Conservation (phyloP, 345 rosid genomes). For the Heritiera littoralis region DNA sequence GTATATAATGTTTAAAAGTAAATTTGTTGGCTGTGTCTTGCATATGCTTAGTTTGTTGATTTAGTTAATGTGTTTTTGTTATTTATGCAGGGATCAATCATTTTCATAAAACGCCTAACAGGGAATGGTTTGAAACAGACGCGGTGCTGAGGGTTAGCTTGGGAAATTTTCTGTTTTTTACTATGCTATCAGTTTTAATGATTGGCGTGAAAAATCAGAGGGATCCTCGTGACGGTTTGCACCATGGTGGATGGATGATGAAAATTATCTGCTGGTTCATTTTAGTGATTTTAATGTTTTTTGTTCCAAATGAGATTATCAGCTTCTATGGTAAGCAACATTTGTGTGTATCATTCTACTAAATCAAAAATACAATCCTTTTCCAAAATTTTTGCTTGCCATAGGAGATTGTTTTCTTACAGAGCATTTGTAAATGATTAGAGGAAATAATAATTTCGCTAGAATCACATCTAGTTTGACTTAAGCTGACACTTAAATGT, state of each 20-base stretch:
- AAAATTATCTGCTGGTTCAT: conserved; percentile 86
- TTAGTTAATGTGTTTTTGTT: background rate
- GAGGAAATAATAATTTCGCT: conserved; percentile 4
- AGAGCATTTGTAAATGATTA: conserved; percentile 9
- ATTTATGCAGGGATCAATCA: conserved; percentile 81
- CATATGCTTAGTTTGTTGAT: background rate
- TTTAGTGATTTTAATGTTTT: conserved; percentile 88
- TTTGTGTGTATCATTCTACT: conserved; percentile 6
- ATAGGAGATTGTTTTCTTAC: background rate
- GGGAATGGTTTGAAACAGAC: conserved; percentile 98
- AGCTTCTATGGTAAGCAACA: conserved; percentile 72
- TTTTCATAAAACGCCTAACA: conserved; percentile 80
- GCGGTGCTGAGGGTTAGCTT: conserved; percentile 97
- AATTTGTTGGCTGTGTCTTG: background rate
- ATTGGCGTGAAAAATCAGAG: conserved; percentile 88
- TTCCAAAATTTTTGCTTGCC: background rate
- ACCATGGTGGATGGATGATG: conserved; percentile 99
- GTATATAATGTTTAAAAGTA: background rate
- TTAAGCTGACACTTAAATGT: conserved; percentile 8
- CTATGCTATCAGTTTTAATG: conserved; percentile 76
- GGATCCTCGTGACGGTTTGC: conserved; percentile 96
- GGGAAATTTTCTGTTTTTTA: conserved; percentile 90
- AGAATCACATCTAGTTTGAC: background rate
- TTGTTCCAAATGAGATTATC: conserved; percentile 88
- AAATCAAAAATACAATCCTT: background rate